Evolutionary conservation across 192 early-diverging fungal genomes (phyloP).

Genomic region (Geranomyces michiganensis): DNA sequence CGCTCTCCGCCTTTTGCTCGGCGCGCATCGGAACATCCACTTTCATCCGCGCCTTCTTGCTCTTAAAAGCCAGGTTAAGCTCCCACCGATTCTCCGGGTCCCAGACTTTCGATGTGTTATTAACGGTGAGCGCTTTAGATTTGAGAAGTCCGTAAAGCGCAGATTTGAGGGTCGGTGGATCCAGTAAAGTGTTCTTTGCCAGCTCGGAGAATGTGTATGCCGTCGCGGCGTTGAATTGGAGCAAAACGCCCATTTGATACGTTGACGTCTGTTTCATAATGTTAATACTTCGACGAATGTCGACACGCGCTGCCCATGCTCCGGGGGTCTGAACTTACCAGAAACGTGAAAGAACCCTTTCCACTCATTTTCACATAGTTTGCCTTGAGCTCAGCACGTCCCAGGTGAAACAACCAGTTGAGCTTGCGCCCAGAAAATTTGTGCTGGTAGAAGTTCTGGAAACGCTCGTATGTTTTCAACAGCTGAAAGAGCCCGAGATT

Average conservation of each 20-base stretch:
- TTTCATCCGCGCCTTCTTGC: slow-evolving; percentile 88
- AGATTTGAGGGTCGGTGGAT: slow-evolving; percentile 63
- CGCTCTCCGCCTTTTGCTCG: slow-evolving; percentile 88
- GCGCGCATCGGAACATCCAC: slow-evolving; percentile 81
- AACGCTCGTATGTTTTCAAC: slow-evolving; percentile 80
- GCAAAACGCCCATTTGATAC: slow-evolving; percentile 91
- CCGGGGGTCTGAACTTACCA: slow-evolving; percentile 48
- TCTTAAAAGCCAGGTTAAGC: slow-evolving; percentile 75
- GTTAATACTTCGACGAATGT: not conserved
- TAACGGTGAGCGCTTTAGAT: slow-evolving; percentile 73
- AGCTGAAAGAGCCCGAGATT: slow-evolving; percentile 48
- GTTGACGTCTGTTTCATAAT: slow-evolving; percentile 61
- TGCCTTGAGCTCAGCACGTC: slow-evolving; percentile 91
- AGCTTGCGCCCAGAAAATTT: slow-evolving; percentile 89
- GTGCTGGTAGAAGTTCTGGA: slow-evolving; percentile 84
- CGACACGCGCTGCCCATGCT: not conserved
- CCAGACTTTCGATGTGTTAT: slow-evolving; percentile 55
- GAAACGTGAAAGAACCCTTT: slow-evolving; percentile 77
- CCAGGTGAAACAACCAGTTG: slow-evolving; percentile 92
- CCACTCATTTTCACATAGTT: slow-evolving; percentile 73
- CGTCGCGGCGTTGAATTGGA: slow-evolving; percentile 83
- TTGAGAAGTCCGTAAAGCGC: slow-evolving; percentile 81
- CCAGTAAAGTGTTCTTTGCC: slow-evolving; percentile 71
- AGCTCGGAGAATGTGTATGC: slow-evolving; percentile 82
- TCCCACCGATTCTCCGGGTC: slow-evolving; percentile 62